phyloP scores from a whole-genome alignment of 2,329 filamentous ascomycete genomes.

The Penicillium glabrum region DNA sequence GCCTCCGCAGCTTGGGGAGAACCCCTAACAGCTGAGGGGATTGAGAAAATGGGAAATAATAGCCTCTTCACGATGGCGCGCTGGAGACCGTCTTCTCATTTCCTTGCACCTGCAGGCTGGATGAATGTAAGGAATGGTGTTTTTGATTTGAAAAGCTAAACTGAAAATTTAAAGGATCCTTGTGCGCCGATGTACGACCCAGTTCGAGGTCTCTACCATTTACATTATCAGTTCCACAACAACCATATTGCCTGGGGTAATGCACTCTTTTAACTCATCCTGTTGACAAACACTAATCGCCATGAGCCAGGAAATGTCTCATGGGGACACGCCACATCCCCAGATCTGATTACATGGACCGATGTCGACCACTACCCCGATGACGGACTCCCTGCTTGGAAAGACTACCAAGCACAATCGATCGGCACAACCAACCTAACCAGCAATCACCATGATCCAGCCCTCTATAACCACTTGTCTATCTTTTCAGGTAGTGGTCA shows the following conservation, averaged over 20 bases:
- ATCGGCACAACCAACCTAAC: slow-evolving; percentile 15
- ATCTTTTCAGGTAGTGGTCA: slow-evolving; percentile 14
- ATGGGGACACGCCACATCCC: slow-evolving; percentile 16
- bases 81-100: slow-evolving; percentile 16
- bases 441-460: slow-evolving; percentile 11
- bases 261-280: background rate
- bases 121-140: slow-evolving; percentile 11
- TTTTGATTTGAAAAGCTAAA: background rate
- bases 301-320: slow-evolving; percentile 13
- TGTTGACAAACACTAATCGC: background rate
- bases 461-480: slow-evolving; percentile 14
- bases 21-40: slow-evolving; percentile 8
- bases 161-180: slow-evolving; percentile 8
- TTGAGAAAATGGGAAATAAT: slow-evolving; percentile 17
- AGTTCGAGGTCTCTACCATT: slow-evolving; percentile 8
- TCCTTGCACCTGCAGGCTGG: slow-evolving; percentile 16
- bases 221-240: slow-evolving; percentile 17
- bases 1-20: slow-evolving; percentile 5
- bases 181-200: slow-evolving; percentile 16
- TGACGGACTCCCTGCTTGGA: slow-evolving; percentile 13
- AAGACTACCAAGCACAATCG: slow-evolving; percentile 14
- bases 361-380: slow-evolving; percentile 13
- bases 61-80: slow-evolving; percentile 10
- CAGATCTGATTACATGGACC: slow-evolving; percentile 14
- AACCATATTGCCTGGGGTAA: slow-evolving; percentile 17